A percentile compares a stretch with the other conserved stretches of the same genome.
phyloP scores from a whole-genome alignment of 371 early-diverging fungal genomes.

The Syncephalastrum monosporum region DNA sequence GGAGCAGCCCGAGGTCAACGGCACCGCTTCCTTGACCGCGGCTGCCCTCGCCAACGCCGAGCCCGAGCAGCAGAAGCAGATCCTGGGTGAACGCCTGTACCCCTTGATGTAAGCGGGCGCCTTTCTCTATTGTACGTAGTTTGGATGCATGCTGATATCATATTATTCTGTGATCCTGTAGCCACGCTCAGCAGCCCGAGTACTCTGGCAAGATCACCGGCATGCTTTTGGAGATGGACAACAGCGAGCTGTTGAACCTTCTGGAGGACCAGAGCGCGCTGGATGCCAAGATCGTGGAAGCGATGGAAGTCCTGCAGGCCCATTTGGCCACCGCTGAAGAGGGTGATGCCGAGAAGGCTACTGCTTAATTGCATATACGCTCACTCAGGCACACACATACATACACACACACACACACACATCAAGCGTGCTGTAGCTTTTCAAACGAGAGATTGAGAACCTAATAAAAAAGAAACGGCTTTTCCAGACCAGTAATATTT shows the following conservation, averaged over 20 bases:
- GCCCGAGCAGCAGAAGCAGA: conserved; percentile 78
- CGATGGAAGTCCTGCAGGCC: conserved; percentile 76
- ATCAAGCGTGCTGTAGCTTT: too few species aligned
- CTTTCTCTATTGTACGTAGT: too few species aligned
- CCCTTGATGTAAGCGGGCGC: conserved; percentile 56
- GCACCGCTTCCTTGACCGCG: conserved; percentile 50
- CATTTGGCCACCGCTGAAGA: conserved; percentile 15
- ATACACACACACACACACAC: too few species aligned
- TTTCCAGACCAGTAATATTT: too few species aligned
- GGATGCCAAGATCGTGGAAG: conserved; percentile 77
- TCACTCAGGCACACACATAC: too few species aligned
- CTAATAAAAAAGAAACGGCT: too few species aligned
- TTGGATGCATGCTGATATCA: too few species aligned
- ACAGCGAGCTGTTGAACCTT: conserved; percentile 76
- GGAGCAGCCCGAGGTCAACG: conserved; percentile 7
- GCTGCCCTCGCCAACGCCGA: conserved; percentile 67
- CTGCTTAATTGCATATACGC: too few species aligned
- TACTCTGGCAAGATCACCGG: conserved; percentile 90
- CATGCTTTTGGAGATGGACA: conserved; percentile 94
- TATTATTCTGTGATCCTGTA: neutral
- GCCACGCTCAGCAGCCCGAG: conserved; percentile 50
- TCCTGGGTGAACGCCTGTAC: conserved; percentile 81
- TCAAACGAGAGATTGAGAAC: too few species aligned
- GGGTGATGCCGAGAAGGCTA: neutral
- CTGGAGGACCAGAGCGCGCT: conserved; percentile 66